These are phyloP conservation scores for Geotrichum phurueaensis DNA, from an alignment of 1,139 yeast species.

Conservation along the genomic window DNA sequence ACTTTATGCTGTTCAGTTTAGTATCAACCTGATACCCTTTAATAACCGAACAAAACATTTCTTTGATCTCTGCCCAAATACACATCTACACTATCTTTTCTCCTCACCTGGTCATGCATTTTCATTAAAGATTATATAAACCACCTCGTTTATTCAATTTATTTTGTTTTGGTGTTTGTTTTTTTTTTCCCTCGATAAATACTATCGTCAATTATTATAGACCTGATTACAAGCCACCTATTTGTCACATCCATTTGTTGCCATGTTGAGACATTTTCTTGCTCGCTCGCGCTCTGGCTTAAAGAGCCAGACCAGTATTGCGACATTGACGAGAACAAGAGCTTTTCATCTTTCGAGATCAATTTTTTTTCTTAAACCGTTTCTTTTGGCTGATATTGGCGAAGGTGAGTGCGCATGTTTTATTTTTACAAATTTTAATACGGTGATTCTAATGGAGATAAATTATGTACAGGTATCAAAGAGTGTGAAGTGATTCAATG, in stretches of 20 bases:
- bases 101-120: background rate
- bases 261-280: background rate
- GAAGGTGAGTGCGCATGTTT: constrained; percentile 26
- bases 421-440: background rate
- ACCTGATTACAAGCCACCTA: background rate
- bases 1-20: background rate
- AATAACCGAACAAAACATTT: background rate
- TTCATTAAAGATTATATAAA: background rate
- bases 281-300: background rate
- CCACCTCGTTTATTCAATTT: background rate
- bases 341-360: constrained; percentile 7
- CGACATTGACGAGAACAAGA: background rate
- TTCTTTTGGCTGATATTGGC: constrained; percentile 36
- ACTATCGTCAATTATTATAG: background rate
- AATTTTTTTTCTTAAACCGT: constrained; percentile 25
- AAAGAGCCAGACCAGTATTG: background rate
- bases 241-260: background rate
- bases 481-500: constrained; percentile 38
- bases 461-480: constrained; percentile 25
- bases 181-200: background rate
- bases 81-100: background rate
- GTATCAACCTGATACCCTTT: background rate
- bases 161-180: background rate
- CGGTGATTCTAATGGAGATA: background rate
- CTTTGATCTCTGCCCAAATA: background rate